Evolutionary conservation across 768 basidiomycete species (phyloP).

Genomic region (Leccinum ochraceum): DNA sequence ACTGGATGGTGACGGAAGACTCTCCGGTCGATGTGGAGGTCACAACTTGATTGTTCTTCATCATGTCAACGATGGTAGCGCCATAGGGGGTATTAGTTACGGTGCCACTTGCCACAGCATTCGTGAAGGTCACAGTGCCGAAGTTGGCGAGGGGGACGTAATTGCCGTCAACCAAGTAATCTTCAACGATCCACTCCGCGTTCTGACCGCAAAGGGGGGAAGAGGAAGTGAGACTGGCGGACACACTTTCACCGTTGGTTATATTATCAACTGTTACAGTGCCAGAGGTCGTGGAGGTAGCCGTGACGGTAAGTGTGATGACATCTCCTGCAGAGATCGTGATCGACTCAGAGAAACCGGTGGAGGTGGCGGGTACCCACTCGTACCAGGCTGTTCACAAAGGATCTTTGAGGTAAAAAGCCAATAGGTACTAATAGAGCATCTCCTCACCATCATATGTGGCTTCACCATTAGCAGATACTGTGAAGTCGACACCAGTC

Average conservation of each 20-base stretch:
- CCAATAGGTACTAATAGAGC: too few species aligned
- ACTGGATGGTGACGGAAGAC: constrained; percentile 1
- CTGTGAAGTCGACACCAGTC: constrained; percentile 1
- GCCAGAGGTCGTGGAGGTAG: neutral
- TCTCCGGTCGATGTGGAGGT: constrained; percentile 1
- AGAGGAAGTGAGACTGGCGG: neutral
- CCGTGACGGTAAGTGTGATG: constrained; percentile 3
- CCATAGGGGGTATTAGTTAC: neutral
- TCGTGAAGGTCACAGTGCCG: constrained; percentile 4
- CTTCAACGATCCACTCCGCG: constrained; percentile 19
- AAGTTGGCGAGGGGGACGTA: constrained; percentile 8
- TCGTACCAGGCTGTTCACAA: constrained; percentile 13
- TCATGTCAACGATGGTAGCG: constrained; percentile 1
- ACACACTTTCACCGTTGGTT: neutral
- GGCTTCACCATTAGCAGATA: neutral
- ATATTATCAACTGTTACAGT: constrained; percentile 2
- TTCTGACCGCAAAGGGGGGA: constrained; percentile 3
- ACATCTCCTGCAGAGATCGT: constrained; percentile 11
- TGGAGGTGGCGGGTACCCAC: constrained; percentile 1
- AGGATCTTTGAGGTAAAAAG: too few species aligned
- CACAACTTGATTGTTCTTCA: constrained; percentile 5
- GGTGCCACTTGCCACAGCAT: neutral
- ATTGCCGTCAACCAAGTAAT: neutral
- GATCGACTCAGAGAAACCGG: neutral
- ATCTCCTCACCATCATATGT: neutral